Evolutionary conservation across 108 stramenopile species (phyloP).

Genomic region (Fragilaria radians): DNA sequence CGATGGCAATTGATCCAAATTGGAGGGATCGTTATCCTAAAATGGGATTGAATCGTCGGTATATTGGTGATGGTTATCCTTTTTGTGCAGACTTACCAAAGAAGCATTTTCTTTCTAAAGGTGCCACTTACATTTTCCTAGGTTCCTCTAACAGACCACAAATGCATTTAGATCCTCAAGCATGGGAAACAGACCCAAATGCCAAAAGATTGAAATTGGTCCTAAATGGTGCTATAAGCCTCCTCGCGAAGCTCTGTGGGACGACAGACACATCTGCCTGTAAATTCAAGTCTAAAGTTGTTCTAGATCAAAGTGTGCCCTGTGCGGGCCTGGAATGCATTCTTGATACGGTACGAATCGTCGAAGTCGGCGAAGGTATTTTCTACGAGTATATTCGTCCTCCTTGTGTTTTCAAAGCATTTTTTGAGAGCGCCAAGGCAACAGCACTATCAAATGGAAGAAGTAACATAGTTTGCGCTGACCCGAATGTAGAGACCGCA

Average conservation of each 20-base stretch:
- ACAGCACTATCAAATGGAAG: background rate
- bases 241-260: background rate
- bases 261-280: constrained; percentile 27
- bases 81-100: constrained; percentile 50
- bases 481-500: constrained; percentile 4
- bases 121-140: constrained; percentile 46
- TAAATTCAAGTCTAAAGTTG: constrained; percentile 25
- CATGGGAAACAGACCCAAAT: constrained; percentile 9
- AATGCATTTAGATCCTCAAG: constrained; percentile 11
- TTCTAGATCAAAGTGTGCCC: background rate
- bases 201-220: background rate
- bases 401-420: constrained; percentile 54
- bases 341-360: constrained; percentile 45
- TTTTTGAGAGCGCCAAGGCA: constrained; percentile 44
- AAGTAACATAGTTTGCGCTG: constrained; percentile 25
- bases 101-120: constrained; percentile 41
- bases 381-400: constrained; percentile 57
- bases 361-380: constrained; percentile 38
- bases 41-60: constrained; percentile 30
- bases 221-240: background rate
- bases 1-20: constrained; percentile 13
- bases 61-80: constrained; percentile 62
- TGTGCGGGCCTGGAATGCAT: constrained; percentile 32
- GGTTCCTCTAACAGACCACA: constrained; percentile 25
- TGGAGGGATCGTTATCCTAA: constrained; percentile 67